Conservation (phyloP, 495 filamentous ascomycete genomes). For the Cairneyella variabilis region DNA sequence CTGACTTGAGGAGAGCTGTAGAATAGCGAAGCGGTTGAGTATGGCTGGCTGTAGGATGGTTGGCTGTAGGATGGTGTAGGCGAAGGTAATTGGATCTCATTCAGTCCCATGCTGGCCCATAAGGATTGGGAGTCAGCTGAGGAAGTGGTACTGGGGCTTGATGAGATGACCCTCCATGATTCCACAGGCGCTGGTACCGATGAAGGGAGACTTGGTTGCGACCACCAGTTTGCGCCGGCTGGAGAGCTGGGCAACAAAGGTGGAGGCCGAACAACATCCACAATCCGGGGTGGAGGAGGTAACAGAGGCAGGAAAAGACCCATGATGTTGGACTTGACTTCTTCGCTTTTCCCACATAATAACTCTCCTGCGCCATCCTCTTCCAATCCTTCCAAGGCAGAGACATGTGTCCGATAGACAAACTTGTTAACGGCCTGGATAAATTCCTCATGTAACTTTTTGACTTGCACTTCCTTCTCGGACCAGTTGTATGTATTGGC, state of each 20-base stretch:
- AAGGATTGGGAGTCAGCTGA: constrained; percentile 68
- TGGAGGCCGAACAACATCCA: constrained; percentile 84
- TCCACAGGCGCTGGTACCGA: constrained; percentile 69
- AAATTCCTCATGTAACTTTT: constrained; percentile 97
- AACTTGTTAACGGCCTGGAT: constrained; percentile 97
- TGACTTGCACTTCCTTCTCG: constrained; percentile 92
- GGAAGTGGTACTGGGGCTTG: constrained; percentile 72
- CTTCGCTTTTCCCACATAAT: constrained; percentile 85
- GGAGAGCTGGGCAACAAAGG: constrained; percentile 86
- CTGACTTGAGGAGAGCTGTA: constrained; percentile 58
- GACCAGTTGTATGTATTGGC: constrained; percentile 93
- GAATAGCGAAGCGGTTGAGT: constrained; percentile 59
- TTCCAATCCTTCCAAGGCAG: constrained; percentile 91
- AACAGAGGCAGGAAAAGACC: constrained; percentile 83
- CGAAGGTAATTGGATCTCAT: constrained; percentile 62
- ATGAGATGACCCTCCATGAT: constrained; percentile 89
- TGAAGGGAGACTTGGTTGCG: constrained; percentile 47
- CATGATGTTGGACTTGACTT: constrained; percentile 86
- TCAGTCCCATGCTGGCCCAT: constrained; percentile 77
- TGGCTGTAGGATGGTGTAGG: constrained; percentile 76
- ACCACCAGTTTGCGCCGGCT: constrained; percentile 77
- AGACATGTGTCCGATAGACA: constrained; percentile 86
- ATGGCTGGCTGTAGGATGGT: constrained; percentile 72
- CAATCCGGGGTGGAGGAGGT: constrained; percentile 86
- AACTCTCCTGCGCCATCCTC: constrained; percentile 96